Base-by-base conservation (phyloP, 2,329 filamentous ascomycete species). In the Sarocladium oryzae region DNA sequence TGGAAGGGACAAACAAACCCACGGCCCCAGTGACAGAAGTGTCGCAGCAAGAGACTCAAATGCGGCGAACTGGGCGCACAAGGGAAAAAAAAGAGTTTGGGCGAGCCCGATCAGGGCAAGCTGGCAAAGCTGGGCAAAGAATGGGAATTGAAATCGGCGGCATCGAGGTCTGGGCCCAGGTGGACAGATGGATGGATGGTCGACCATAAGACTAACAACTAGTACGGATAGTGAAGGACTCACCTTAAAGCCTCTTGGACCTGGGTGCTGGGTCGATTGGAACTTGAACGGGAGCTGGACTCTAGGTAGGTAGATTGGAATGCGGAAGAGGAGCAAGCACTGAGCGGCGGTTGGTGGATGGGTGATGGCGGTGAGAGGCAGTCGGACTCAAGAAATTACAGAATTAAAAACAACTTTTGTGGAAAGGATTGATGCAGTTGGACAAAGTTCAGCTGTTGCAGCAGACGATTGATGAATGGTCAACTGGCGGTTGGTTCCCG, bases 81-180 rank as follows among this genome's bases (percentile, higher is more conserved):
- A 24, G 26, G 5, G 18, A 4, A 23, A 32, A 23, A 48, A 48
- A 11, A 48, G 43, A 48, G 43, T 48, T 48, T 48, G 20, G 43
- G 43, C 43, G 43, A 33, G n/a, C 43, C 28, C 15, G 28, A 48
- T 48, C 26, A 48, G 43, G 43, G 26, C 43, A 48, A 33, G 43
- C 28, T 32, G 43, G 8, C 43, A 20, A 48, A 48, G 43, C n/a
- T 48, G 40, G 40, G 40, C 40, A 28, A 28, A 11, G 23, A n/a
- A 43, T 43, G 40, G 40, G 40, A 43, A 26, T 43, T 40, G 37
- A 23, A 40, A 16, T 43, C 21, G 40, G 26, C 16, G 24, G 16
- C 32, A 30, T 33, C 28, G 26, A 48, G 43, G 43, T 33, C 43
- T 48, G n/a, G 43, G 26, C 43, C 43, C 24, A 18, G 28, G 33